These are phyloP conservation scores for Podospora tetraspora DNA, from an alignment of 495 filamentous ascomycete species.

Conservation along the genomic window DNA sequence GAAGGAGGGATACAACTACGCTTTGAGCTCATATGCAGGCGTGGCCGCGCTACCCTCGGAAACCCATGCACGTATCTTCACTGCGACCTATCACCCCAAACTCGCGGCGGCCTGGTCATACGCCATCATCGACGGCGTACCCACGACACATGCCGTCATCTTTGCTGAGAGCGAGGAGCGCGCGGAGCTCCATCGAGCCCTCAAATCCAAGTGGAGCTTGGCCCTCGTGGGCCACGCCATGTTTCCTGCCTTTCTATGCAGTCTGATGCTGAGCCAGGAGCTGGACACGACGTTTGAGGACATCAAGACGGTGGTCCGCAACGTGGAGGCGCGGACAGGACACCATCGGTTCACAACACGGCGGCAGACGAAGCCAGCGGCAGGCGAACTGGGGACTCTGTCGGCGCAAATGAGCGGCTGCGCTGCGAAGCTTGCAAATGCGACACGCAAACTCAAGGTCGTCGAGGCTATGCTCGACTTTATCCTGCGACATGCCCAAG, in stretches of 20 bases:
- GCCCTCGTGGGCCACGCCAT: constrained; percentile 17
- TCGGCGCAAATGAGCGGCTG: constrained; percentile 28
- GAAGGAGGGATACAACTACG: constrained; percentile 18
- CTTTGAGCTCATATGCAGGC: constrained; percentile 24
- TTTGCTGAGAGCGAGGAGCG: constrained; percentile 26
- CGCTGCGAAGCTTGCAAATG: constrained; percentile 30
- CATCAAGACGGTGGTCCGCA: constrained; percentile 25
- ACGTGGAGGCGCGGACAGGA: constrained; percentile 28
- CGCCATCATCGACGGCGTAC: not conserved
- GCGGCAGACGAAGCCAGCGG: constrained; percentile 22
- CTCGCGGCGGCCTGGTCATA: constrained; percentile 23
- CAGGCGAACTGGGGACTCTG: constrained; percentile 25
- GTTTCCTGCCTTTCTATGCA: constrained; percentile 27
- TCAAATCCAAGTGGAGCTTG: constrained; percentile 19
- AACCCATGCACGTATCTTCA: constrained; percentile 8
- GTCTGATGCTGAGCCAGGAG: constrained; percentile 23
- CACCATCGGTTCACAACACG: constrained; percentile 25
- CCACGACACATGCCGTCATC: constrained; percentile 13
- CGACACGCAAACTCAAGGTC: constrained; percentile 25
- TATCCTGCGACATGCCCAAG: constrained; percentile 15
- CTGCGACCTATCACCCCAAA: constrained; percentile 28
- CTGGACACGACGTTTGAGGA: constrained; percentile 24
- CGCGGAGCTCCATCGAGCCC: constrained; percentile 15
- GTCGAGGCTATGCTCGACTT: constrained; percentile 24
- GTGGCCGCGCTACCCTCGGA: constrained; percentile 11